Percentiles rank a stretch among this genome's conserved stretches.
phyloP scores from a whole-genome alignment of 2,329 filamentous ascomycete species.

The Clathrospora elynae region DNA sequence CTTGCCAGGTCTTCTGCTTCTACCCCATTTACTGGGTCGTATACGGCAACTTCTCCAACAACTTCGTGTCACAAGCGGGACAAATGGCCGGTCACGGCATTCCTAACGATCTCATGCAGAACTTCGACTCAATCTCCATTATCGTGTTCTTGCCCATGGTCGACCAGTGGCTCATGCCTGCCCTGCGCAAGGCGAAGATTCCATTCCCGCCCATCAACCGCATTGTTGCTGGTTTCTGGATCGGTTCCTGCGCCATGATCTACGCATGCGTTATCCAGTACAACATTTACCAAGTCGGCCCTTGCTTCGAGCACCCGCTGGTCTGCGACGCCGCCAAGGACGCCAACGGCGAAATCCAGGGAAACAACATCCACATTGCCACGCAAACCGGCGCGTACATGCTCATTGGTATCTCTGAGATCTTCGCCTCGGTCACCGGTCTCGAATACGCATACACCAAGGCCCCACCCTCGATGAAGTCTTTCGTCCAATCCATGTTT shows the following conservation, averaged over 20 bases:
- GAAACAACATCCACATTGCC: constrained; percentile 53
- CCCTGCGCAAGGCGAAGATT: constrained; percentile 50
- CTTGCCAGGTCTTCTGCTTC: constrained; percentile 69
- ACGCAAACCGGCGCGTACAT: constrained; percentile 55
- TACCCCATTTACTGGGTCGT: constrained; percentile 56
- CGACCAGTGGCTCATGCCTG: constrained; percentile 51
- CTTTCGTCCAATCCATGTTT: constrained; percentile 59
- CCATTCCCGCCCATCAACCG: constrained; percentile 58
- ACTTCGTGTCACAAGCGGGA: constrained; percentile 54
- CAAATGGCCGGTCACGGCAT: constrained; percentile 54
- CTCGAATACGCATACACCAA: constrained; percentile 58
- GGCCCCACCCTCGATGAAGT: constrained; percentile 55
- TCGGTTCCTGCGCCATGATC: constrained; percentile 58
- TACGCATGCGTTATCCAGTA: constrained; percentile 64
- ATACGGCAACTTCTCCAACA: constrained; percentile 50
- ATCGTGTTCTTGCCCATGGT: constrained; percentile 55
- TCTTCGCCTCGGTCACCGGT: constrained; percentile 55
- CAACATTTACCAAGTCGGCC: constrained; percentile 60
- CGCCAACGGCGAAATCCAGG: constrained; percentile 37
- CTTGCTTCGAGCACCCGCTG: constrained; percentile 56
- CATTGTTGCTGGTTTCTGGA: constrained; percentile 59
- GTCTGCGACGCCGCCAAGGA: constrained; percentile 37
- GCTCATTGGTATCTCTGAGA: constrained; percentile 55
- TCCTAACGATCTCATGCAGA: constrained; percentile 56
- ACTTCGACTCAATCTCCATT: constrained; percentile 54